Evolutionary conservation across 345 rosid species (phyloP), one percentile per base, ranked within the genome.

Genomic region (Moringa oleifera): DNA sequence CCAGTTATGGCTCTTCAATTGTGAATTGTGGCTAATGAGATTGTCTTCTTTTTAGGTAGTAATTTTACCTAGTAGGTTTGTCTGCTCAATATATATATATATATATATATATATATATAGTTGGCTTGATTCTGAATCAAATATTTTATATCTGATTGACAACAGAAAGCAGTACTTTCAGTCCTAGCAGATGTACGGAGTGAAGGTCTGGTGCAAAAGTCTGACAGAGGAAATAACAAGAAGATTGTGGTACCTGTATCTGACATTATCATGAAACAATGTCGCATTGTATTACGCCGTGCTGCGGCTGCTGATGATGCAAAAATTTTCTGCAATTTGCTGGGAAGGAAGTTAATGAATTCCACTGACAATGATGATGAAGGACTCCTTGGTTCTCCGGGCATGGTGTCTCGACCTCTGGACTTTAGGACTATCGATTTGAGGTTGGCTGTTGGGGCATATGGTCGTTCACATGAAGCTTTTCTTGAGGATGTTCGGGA

Each of bases 361-460:
- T 77, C 81, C 53, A 66, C 69, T 54, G 96, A 90, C 68, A 88
- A 84, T 79, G 97, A 88, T 73, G 99, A 90, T 55, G 98, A 90
- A 63, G 97, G 97, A 24, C 87, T 94, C 71, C 91, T 94, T 77
- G 99, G 99, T 57, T 80, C 92, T 74, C 97, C 99, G 58, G 97
- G 91, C 60, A 83, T 90, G 92, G 91, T 94, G 54, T 82, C 99
- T 9, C 92, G 97, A 51, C 97, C 97, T 69, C 67, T 94, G 70
- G 99, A 94, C 80, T 94, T 94, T 59, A 79, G 97, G 81, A 94
- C 96, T 59, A 86, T 94, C 62, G 99, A 94, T 86, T 75, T 90
- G 76, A 84, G 97, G 80, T 80, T 94, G 79, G 97, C 90, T 25
- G 80, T 79, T 66, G 96, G 97, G 67, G 95, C 91, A 10, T 94